Evolutionary conservation across 2,329 filamentous ascomycete genomes (phyloP).

Genomic region (Fusarium duplospermum): DNA sequence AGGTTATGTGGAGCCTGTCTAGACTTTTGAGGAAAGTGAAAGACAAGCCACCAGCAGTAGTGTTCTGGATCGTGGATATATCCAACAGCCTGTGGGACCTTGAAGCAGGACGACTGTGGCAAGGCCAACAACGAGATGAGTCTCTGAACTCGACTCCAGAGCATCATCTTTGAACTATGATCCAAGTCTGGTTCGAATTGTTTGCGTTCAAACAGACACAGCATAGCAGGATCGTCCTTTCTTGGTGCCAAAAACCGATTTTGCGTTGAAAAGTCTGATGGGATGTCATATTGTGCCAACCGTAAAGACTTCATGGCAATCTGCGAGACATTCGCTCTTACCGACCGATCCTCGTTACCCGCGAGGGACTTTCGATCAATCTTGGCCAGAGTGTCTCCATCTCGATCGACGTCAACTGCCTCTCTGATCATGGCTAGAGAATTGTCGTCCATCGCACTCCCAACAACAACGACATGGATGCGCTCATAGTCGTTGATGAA

Average conservation of each 20-base stretch:
- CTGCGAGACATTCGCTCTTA: background rate
- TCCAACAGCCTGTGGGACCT: background rate
- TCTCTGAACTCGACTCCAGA: conserved; percentile 5
- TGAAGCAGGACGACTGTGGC: background rate
- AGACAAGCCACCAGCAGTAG: conserved; percentile 6
- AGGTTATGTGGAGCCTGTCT: background rate
- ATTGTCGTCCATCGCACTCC: background rate
- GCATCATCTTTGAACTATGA: background rate
- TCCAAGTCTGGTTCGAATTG: background rate
- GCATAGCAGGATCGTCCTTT: background rate
- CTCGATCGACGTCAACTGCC: background rate
- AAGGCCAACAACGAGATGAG: background rate
- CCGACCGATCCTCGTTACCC: background rate
- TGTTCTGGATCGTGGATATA: background rate
- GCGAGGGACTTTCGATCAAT: background rate
- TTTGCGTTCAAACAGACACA: background rate
- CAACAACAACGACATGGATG: background rate
- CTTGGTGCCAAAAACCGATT: background rate
- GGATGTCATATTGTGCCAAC: background rate
- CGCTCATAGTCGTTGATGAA: background rate
- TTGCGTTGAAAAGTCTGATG: background rate
- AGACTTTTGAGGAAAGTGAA: background rate
- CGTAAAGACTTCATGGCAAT: background rate
- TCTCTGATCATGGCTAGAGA: background rate
- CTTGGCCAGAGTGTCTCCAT: background rate